Evolutionary conservation across 768 basidiomycete species (phyloP).

Genomic region (Russula vinacea): DNA sequence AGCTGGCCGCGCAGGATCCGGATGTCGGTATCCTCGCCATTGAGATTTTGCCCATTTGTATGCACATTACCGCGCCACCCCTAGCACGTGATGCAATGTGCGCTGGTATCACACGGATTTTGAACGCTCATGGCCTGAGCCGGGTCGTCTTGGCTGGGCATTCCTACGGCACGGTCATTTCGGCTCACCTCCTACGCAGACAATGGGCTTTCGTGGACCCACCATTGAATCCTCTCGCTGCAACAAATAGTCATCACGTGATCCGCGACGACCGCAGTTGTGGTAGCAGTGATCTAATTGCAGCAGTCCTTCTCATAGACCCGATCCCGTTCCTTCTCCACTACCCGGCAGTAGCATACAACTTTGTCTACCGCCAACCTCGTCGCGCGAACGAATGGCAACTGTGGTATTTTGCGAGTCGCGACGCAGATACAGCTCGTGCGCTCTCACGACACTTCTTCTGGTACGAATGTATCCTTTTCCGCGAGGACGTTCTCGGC

Average conservation of each 20-base stretch:
- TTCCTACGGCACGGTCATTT: conserved; percentile 60
- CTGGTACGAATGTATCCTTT: conserved; percentile 60
- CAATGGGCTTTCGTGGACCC: conserved; percentile 26
- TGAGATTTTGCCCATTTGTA: conserved; percentile 58
- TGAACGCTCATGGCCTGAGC: conserved; percentile 42
- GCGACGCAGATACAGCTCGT: conserved; percentile 60
- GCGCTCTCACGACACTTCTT: conserved; percentile 61
- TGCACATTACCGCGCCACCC: conserved; percentile 56
- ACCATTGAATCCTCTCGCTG: conserved; percentile 11
- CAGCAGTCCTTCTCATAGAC: conserved; percentile 53
- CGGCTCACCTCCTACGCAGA: conserved; percentile 50
- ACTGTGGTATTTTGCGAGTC: conserved; percentile 64
- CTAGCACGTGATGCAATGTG: conserved; percentile 44
- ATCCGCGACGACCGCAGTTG: background rate
- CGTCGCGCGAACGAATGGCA: conserved; percentile 57
- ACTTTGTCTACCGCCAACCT: conserved; percentile 61
- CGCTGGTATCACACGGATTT: conserved; percentile 43
- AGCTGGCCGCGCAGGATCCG: conserved; percentile 44
- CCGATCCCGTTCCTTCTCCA: conserved; percentile 65
- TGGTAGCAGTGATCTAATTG: conserved; percentile 37
- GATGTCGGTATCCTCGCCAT: conserved; percentile 57
- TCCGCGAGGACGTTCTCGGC: conserved; percentile 52
- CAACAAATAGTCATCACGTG: too few species aligned
- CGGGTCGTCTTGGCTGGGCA: conserved; percentile 51
- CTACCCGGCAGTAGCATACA: conserved; percentile 58